Percentiles rank a stretch among this genome's conserved stretches.
Conservation (phyloP, 768 basidiomycete genomes). For the Tulasnella sp. region DNA sequence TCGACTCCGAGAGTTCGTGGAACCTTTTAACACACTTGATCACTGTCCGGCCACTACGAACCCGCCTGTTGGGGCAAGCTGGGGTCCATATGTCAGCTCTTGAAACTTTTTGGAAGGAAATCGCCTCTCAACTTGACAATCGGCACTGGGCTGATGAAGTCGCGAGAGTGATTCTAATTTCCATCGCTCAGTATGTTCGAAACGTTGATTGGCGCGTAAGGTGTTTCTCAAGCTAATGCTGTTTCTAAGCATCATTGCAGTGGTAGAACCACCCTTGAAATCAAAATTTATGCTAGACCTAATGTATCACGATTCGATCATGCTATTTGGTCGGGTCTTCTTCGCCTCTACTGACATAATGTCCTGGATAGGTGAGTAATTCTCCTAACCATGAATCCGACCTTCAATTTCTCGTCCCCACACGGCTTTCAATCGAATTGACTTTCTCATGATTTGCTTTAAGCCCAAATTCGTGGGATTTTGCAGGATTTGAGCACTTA, state of each 20-base stretch:
- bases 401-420: no score
- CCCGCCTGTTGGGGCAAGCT: neutral
- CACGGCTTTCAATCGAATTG: neutral
- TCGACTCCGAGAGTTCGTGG: neutral
- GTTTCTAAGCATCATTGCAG: neutral
- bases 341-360: neutral
- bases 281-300: neutral
- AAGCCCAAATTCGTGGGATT: neutral
- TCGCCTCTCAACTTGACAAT: neutral
- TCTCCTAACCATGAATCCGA: neutral
- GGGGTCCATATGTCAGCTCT: neutral
- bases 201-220: neutral
- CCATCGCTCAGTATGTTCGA: neutral
- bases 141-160: neutral
- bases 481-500: neutral
- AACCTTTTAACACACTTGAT: neutral
- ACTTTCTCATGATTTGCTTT: neutral
- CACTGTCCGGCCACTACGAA: neutral
- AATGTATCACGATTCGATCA: neutral
- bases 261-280: neutral
- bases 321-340: neutral
- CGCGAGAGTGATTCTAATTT: neutral
- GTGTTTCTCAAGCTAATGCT: neutral
- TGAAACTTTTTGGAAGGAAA: neutral
- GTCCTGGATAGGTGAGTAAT: neutral